Percentiles rank a stretch among this genome's conserved stretches.
Evolutionary conservation across 176 grass and related monocot genomes (phyloP).

Genomic region (sorghum (Sorghum bicolor)): Sorghum_bicolor_NCBIv3 NC_012871.2:73268501-73269000

Average conservation of each 20-base stretch:
- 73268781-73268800: not conserved
- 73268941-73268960: not conserved
- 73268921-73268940: no score
- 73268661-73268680: no score
- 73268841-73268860: not conserved
- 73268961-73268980: not conserved
- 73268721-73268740: not conserved
- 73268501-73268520: not conserved
- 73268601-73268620: not conserved
- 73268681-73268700: not conserved
- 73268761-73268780: not conserved
- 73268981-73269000: not conserved
- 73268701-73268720: no score
- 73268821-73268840: not conserved
- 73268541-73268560: not conserved
- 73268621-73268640: not conserved
- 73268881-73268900: no score
- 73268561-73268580: not conserved
- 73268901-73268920: not conserved
- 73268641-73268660: not conserved
- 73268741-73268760: not conserved
- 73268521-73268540: not conserved
- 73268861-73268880: not conserved
- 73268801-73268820: not conserved
- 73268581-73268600: not conserved